Evolutionary conservation across 2,329 filamentous ascomycete species (phyloP).

Genomic region (Aureobasidium sp.): DNA sequence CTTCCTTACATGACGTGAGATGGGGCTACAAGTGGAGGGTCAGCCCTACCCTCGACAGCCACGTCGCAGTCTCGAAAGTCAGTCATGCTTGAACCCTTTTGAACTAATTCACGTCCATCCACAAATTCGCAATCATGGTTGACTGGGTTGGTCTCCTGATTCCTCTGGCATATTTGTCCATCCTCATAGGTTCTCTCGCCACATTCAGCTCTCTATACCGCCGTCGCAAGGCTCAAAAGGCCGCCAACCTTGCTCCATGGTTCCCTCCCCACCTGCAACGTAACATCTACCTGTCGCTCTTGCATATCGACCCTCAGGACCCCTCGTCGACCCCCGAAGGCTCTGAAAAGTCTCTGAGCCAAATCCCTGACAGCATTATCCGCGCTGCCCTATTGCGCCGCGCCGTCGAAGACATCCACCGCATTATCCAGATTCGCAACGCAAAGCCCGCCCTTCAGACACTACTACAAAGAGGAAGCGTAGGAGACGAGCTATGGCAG

Average conservation of each 20-base stretch:
- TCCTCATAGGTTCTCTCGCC: conserved; percentile 78
- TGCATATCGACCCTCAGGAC: conserved; percentile 61
- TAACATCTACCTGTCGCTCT: conserved; percentile 86
- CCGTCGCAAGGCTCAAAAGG: conserved; percentile 74
- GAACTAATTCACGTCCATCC: background rate
- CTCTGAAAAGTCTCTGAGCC: conserved; percentile 54
- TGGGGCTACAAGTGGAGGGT: background rate
- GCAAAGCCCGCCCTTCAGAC: conserved; percentile 81
- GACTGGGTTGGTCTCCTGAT: conserved; percentile 81
- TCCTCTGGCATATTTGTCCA: conserved; percentile 80
- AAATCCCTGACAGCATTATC: conserved; percentile 74
- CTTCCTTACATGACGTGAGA: conserved; percentile 8
- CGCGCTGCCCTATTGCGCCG: conserved; percentile 82
- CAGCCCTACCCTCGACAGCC: no score
- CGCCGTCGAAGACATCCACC: conserved; percentile 85
- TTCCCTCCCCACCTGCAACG: conserved; percentile 85
- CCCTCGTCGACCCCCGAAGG: conserved; percentile 39
- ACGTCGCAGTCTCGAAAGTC: background rate
- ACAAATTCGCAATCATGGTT: conserved; percentile 36
- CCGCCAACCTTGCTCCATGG: conserved; percentile 85
- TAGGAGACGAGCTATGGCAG: conserved; percentile 94
- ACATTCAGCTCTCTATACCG: conserved; percentile 92
- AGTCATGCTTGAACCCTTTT: background rate
- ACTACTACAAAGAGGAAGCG: conserved; percentile 79
- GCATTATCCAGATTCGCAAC: conserved; percentile 79